Percentiles rank a stretch among this genome's conserved stretches.
phyloP scores from a whole-genome alignment of 225 moss, liverwort and hornwort species.

The Sphagnum contortum region DNA sequence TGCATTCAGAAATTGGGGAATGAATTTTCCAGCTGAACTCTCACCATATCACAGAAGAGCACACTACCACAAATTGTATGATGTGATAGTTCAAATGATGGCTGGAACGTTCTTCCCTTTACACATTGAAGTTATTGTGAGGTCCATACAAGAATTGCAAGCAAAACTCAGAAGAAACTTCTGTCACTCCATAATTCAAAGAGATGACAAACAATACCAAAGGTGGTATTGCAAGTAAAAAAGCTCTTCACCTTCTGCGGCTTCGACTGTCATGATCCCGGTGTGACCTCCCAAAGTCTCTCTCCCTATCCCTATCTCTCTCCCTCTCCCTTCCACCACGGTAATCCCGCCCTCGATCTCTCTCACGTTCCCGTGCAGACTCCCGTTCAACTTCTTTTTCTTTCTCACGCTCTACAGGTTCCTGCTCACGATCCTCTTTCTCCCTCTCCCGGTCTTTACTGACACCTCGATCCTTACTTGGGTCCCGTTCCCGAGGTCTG shows the following conservation, averaged over 20 bases:
- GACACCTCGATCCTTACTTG: conserved; percentile 31
- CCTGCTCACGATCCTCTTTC: conserved; percentile 55
- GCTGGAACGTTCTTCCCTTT: neutral
- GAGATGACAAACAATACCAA: neutral
- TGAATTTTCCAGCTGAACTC: neutral
- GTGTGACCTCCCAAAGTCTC: conserved; percentile 59
- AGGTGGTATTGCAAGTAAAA: neutral
- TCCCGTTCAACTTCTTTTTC: conserved; percentile 48
- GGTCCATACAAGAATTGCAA: neutral
- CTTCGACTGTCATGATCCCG: conserved; percentile 62
- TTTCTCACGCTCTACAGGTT: conserved; percentile 25
- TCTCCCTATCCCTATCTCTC: conserved; percentile 49
- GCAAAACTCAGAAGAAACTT: neutral
- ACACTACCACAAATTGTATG: neutral
- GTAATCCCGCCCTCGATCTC: conserved; percentile 57
- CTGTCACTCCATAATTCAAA: neutral
- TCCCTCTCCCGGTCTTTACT: conserved; percentile 80
- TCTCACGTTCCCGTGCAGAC: conserved; percentile 53
- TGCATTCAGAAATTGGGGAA: conserved; percentile 3
- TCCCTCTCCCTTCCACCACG: conserved; percentile 50
- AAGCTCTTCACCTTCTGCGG: conserved; percentile 44
- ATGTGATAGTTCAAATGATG: neutral
- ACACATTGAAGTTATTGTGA: too few species aligned
- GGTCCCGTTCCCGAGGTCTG: conserved; percentile 73
- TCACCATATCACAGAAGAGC: too few species aligned